Evolutionary conservation across 768 basidiomycete species (phyloP).

Genomic region (Lactifluus echinatus): DNA sequence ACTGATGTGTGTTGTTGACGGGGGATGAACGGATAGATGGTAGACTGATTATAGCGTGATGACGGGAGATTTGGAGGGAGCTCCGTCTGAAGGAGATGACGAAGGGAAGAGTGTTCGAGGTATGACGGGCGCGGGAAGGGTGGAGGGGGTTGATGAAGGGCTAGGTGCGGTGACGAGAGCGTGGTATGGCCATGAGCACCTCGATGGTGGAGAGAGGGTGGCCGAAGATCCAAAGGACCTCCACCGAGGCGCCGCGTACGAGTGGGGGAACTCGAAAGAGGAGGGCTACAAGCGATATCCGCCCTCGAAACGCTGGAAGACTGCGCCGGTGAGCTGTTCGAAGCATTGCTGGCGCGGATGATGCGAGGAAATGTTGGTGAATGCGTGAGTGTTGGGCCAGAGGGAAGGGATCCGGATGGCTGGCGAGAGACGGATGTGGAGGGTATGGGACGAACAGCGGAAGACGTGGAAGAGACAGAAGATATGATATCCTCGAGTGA

Average conservation of each 20-base stretch:
- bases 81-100: slow-evolving; percentile 57
- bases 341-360: slow-evolving; percentile 46
- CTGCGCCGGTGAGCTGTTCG: slow-evolving; percentile 23
- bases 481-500: slow-evolving; percentile 52
- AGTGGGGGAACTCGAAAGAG: slow-evolving; percentile 35
- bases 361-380: slow-evolving; percentile 55
- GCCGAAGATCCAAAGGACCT: slow-evolving; percentile 19
- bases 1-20: slow-evolving; percentile 37
- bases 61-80: slow-evolving; percentile 33
- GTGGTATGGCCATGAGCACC: slow-evolving; percentile 25
- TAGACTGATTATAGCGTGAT: slow-evolving; percentile 16
- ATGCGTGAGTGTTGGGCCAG: slow-evolving; percentile 37
- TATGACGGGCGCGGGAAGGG: slow-evolving; percentile 64
- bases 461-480: slow-evolving; percentile 46
- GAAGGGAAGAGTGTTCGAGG: slow-evolving; percentile 67
- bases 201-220: slow-evolving; percentile 12
- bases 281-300: slow-evolving; percentile 39
- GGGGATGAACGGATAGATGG: slow-evolving; percentile 4
- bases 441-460: slow-evolving; percentile 30
- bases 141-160: slow-evolving; percentile 27
- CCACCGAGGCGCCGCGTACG: slow-evolving; percentile 42
- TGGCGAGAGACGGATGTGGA: slow-evolving; percentile 39
- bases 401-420: slow-evolving; percentile 33
- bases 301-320: slow-evolving; percentile 22
- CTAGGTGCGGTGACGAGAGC: slow-evolving; percentile 24